These are phyloP conservation scores for Pleurotus salmoneostramineus DNA, from an alignment of 768 basidiomycete species.

Conservation along the genomic window DNA sequence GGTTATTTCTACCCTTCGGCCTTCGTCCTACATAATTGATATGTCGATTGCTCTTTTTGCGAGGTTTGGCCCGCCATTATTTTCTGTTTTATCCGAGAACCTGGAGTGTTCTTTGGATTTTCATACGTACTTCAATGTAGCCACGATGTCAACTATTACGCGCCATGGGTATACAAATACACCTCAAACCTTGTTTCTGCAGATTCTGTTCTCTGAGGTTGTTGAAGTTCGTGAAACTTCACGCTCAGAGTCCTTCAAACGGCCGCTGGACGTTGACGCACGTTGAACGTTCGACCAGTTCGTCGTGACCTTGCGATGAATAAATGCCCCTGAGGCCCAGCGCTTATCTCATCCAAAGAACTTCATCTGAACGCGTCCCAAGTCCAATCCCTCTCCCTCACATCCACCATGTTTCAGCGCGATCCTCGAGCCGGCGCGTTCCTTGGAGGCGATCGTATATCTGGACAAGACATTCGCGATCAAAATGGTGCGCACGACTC, in stretches of 20 bases:
- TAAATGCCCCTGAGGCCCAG: background rate
- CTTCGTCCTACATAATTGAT: background rate
- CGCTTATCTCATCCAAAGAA: background rate
- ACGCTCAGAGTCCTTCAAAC: too few species aligned
- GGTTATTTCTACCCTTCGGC: background rate
- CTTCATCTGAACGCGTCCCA: background rate
- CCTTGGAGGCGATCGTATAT: slow-evolving; percentile 89
- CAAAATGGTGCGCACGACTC: slow-evolving; percentile 75
- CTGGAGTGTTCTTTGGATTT: background rate
- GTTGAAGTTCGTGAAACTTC: too few species aligned
- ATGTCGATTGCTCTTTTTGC: background rate
- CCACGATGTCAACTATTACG: slow-evolving; percentile 1
- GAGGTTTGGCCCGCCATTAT: background rate
- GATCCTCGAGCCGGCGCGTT: slow-evolving; percentile 91
- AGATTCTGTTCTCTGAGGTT: too few species aligned
- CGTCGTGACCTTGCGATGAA: too few species aligned
- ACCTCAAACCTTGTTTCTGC: too few species aligned
- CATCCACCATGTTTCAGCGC: slow-evolving; percentile 71
- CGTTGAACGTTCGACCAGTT: too few species aligned
- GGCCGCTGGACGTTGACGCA: too few species aligned
- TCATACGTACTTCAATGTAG: background rate
- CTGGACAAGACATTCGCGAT: slow-evolving; percentile 94
- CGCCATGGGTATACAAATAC: background rate
- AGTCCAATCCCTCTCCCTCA: background rate
- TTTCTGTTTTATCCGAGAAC: background rate